Conservation (phyloP, 257 asterid genomes). For the Penstemon eatonii region DNA sequence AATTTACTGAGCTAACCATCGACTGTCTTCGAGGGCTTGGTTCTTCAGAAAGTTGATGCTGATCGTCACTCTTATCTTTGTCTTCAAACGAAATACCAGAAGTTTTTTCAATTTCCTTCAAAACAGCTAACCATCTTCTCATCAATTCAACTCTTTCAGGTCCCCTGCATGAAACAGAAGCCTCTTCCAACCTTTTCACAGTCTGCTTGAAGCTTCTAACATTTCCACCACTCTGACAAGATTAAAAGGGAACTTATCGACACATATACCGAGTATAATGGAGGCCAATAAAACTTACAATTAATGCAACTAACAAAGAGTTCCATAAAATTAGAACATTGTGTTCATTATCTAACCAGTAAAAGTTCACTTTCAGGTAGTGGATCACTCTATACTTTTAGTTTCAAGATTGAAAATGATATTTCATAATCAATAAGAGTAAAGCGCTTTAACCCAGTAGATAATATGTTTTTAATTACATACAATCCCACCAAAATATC, state of each 20-base stretch:
- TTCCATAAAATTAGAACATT: not conserved
- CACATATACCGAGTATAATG: slow-evolving; percentile 19
- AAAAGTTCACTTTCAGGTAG: not conserved
- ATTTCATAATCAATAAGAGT: not conserved
- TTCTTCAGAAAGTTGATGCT: slow-evolving; percentile 58
- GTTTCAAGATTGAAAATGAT: not conserved
- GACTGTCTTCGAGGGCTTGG: slow-evolving; percentile 70
- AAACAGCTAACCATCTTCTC: slow-evolving; percentile 82
- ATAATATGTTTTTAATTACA: slow-evolving; percentile 11
- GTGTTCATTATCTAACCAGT: not conserved
- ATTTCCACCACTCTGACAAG: slow-evolving; percentile 61
- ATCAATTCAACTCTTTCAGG: slow-evolving; percentile 77
- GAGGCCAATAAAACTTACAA: not conserved
- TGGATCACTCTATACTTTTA: slow-evolving; percentile 9
- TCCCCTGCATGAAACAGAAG: slow-evolving; percentile 92
- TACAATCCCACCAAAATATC: slow-evolving; percentile 13
- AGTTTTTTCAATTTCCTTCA: slow-evolving; percentile 57
- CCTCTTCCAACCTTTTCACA: slow-evolving; percentile 90
- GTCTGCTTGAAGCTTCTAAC: slow-evolving; percentile 88
- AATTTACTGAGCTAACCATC: slow-evolving; percentile 48
- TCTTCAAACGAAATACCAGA: slow-evolving; percentile 48
- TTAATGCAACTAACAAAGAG: not conserved
- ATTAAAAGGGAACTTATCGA: slow-evolving; percentile 20
- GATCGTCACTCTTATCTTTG: slow-evolving; percentile 51
- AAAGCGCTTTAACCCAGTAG: not conserved